These are phyloP conservation scores for Pelargonium myrrhifolium DNA, from an alignment of 441 rosid genomes.

Conservation along the genomic window DNA sequence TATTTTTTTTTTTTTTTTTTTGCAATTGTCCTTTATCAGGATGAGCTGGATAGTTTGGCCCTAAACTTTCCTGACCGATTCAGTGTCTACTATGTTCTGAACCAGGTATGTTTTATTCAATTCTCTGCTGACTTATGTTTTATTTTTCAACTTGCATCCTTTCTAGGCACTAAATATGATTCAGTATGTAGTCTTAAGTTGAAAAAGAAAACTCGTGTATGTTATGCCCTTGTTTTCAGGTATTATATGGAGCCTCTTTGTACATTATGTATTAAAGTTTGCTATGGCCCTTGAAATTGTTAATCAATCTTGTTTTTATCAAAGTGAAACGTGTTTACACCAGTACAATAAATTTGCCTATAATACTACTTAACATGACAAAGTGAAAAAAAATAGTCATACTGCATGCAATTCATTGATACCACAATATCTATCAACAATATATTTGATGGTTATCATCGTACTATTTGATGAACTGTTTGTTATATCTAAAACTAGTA, in stretches of 20 bases:
- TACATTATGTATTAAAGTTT: not conserved
- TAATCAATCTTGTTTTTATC: not conserved
- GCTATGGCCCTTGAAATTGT: not conserved
- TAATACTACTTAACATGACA: not conserved
- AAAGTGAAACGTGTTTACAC: not conserved
- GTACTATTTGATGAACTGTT: no score
- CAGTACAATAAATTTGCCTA: not conserved
- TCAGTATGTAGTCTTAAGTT: not conserved
- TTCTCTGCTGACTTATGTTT: not conserved
- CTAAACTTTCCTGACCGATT: slow-evolving; percentile 28
- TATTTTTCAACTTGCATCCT: not conserved
- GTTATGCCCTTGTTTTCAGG: not conserved
- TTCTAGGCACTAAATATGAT: not conserved
- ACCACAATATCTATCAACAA: not conserved
- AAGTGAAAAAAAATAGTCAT: not conserved
- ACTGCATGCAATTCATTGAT: not conserved
- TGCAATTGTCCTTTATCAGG: slow-evolving; percentile 21
- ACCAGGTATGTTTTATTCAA: slow-evolving; percentile 26
- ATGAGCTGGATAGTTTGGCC: slow-evolving; percentile 35
- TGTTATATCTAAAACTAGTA: no score
- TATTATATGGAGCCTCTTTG: not conserved
- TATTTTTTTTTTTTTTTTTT: not conserved
- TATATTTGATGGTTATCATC: no score
- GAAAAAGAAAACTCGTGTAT: not conserved
- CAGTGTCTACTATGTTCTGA: slow-evolving; percentile 33